Evolutionary conservation across 2,329 filamentous ascomycete genomes (phyloP).

Genomic region (Penicillium sclerotiorum): DNA sequence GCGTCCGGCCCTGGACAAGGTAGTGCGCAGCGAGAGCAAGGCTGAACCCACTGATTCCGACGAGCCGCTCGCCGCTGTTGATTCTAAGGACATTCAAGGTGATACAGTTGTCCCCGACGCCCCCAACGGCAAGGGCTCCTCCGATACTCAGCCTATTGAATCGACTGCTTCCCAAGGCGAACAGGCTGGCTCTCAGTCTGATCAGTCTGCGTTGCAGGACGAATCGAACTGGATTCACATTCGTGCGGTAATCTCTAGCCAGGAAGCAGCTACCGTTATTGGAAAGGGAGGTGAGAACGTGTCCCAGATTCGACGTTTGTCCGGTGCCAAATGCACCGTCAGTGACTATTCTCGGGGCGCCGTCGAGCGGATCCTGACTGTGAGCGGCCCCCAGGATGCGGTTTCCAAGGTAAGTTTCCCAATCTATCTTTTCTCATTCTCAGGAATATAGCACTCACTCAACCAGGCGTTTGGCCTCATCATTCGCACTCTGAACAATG

Average conservation of each 20-base stretch:
- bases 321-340: conserved; percentile 96
- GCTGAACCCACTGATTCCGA: conserved; percentile 34
- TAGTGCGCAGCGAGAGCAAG: conserved; percentile 65
- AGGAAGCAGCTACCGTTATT: conserved; percentile 95
- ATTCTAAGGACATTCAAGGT: conserved; percentile 52
- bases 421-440: conserved; percentile 18
- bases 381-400: conserved; percentile 94
- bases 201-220: conserved; percentile 65
- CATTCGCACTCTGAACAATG: conserved; percentile 96
- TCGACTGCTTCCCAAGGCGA: conserved; percentile 60
- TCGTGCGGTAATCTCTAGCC: conserved; percentile 93
- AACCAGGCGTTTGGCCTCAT: conserved; percentile 90
- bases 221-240: conserved; percentile 97
- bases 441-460: conserved; percentile 6
- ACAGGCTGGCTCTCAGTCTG: conserved; percentile 45
- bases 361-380: conserved; percentile 95
- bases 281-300: conserved; percentile 99
- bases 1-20: conserved; percentile 92
- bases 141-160: conserved; percentile 62
- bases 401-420: conserved; percentile 77
- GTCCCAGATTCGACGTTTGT: conserved; percentile 91
- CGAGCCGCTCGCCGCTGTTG: conserved; percentile 18
- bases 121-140: conserved; percentile 56
- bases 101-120: conserved; percentile 71
- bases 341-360: conserved; percentile 97